Evolutionary conservation across 2,329 filamentous ascomycete genomes (phyloP).

Genomic region (Davidsoniella australis): DNA sequence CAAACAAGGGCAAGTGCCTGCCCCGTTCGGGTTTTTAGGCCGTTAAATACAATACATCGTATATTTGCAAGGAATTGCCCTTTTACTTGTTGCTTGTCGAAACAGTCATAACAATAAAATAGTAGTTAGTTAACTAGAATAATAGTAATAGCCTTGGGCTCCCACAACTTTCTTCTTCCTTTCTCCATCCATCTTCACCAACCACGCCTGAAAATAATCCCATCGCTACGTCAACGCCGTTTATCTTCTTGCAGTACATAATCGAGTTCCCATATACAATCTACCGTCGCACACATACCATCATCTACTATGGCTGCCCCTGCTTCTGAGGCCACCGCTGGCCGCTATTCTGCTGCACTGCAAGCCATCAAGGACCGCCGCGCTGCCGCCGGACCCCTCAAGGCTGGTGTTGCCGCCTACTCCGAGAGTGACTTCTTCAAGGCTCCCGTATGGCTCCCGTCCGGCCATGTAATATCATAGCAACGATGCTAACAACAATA

Average conservation of each 20-base stretch:
- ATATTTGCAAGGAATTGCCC: no score
- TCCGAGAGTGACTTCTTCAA: slow-evolving; percentile 76
- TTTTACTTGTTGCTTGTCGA: no score
- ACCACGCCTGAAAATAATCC: not conserved
- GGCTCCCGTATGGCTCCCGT: slow-evolving; percentile 36
- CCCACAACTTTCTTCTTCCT: no score
- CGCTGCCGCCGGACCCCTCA: slow-evolving; percentile 51
- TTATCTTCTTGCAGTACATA: not conserved
- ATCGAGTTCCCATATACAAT: not conserved
- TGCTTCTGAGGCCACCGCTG: slow-evolving; percentile 2
- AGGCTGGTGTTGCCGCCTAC: slow-evolving; percentile 59
- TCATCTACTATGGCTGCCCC: slow-evolving; percentile 5
- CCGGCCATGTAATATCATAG: not conserved
- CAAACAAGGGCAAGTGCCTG: no score
- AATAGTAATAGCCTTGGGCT: no score
- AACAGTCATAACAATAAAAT: not conserved
- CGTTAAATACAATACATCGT: no score
- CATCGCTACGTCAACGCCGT: not conserved
- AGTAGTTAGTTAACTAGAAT: no score
- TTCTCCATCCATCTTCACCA: not conserved
- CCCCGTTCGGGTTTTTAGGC: no score
- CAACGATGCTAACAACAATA: not conserved
- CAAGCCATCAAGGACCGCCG: slow-evolving; percentile 51
- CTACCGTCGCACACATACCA: not conserved
- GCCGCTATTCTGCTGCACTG: slow-evolving; percentile 20